Evolutionary conservation across 805 yeast genomes (phyloP).

Genomic region (Candida peoriensis): DNA sequence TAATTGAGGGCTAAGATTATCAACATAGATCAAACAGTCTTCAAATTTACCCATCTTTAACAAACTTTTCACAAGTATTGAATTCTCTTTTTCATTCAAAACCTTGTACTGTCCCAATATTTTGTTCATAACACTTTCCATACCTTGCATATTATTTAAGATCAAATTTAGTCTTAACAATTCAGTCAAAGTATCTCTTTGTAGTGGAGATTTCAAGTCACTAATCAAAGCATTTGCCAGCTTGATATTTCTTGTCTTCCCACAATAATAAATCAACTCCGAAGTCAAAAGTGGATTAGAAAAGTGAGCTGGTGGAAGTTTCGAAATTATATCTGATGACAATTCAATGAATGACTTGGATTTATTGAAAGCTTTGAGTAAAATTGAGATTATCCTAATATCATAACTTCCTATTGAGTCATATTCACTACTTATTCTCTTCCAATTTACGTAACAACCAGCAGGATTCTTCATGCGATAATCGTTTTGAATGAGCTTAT

Average conservation of each 20-base stretch:
- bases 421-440: slow-evolving; percentile 8
- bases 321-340: slow-evolving; percentile 15
- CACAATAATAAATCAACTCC: slow-evolving; percentile 12
- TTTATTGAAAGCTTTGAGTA: slow-evolving; percentile 12
- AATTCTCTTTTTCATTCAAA: slow-evolving; percentile 14
- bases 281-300: slow-evolving; percentile 10
- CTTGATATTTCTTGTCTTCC: slow-evolving; percentile 4
- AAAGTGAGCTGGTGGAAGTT: slow-evolving; percentile 10
- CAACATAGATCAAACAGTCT: slow-evolving; percentile 6
- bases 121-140: slow-evolving; percentile 18
- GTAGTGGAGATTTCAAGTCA: slow-evolving; percentile 11
- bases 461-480: slow-evolving; percentile 12
- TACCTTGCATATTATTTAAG: slow-evolving; percentile 14
- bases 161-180: slow-evolving; percentile 15
- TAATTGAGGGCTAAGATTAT: background rate
- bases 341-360: slow-evolving; percentile 8
- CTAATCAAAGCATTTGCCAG: slow-evolving; percentile 15
- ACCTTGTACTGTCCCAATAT: slow-evolving; percentile 11
- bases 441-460: slow-evolving; percentile 21
- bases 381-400: slow-evolving; percentile 7
- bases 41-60: slow-evolving; percentile 9
- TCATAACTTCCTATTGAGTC: slow-evolving; percentile 17
- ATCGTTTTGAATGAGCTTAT: slow-evolving; percentile 14
- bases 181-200: slow-evolving; percentile 12
- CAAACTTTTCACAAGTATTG: slow-evolving; percentile 16